Evolutionary conservation across 306 rosid genomes (phyloP).

Genomic region (Rubus idaeus): DNA sequence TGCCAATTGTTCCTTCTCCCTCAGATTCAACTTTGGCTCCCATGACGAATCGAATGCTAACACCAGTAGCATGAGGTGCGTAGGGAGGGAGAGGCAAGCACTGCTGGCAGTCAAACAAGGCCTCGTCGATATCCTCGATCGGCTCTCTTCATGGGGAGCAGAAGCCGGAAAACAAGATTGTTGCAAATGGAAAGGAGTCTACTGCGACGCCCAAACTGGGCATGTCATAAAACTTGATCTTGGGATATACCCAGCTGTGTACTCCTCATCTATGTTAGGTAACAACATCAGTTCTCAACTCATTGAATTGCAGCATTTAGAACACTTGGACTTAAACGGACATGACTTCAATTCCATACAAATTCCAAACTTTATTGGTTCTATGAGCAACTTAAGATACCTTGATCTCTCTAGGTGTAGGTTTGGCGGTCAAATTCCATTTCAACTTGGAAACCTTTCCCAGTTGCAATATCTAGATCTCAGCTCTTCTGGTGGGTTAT

Average conservation of each 20-base stretch:
- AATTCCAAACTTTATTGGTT: constrained; percentile 6
- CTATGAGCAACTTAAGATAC: constrained; percentile 4
- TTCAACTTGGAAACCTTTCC: neutral
- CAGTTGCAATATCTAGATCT: neutral
- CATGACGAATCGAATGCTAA: neutral
- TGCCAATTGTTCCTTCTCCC: neutral
- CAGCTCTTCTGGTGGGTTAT: too few species aligned
- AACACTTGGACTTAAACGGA: neutral
- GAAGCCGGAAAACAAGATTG: neutral
- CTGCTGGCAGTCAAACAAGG: constrained; percentile 1
- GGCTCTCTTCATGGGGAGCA: neutral
- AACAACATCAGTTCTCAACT: neutral
- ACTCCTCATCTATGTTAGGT: neutral
- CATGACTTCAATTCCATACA: neutral
- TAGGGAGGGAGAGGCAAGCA: neutral
- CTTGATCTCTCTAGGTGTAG: neutral
- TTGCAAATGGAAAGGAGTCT: neutral
- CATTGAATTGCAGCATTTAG: neutral
- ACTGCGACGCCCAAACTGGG: neutral
- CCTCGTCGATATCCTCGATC: neutral
- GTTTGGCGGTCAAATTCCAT: neutral
- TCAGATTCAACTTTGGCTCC: neutral
- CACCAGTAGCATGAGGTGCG: neutral
- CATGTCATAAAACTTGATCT: neutral
- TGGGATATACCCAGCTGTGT: neutral